These are phyloP conservation scores for Drechslerella coelobrocha DNA, from an alignment of 2,329 filamentous ascomycete genomes.

Conservation along the genomic window DNA sequence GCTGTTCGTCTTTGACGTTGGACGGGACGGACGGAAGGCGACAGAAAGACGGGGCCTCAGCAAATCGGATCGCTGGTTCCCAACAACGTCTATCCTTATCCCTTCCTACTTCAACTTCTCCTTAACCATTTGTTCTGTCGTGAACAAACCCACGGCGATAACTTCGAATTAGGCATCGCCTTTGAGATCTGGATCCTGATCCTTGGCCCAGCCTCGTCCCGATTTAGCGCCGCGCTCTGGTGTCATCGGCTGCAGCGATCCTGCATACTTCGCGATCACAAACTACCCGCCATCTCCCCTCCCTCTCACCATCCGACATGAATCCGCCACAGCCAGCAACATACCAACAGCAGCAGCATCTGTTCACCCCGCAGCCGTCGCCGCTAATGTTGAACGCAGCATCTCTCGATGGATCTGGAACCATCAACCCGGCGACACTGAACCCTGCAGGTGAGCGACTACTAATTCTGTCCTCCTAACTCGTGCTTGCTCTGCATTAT, in stretches of 20 bases:
- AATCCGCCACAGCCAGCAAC: slow-evolving; percentile 49
- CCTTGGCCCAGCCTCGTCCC: slow-evolving; percentile 24
- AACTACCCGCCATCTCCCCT: slow-evolving; percentile 10
- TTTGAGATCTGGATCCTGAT: slow-evolving; percentile 17
- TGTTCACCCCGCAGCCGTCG: slow-evolving; percentile 46
- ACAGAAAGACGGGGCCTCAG: slow-evolving; percentile 21
- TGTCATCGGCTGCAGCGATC: slow-evolving; percentile 19
- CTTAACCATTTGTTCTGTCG: background rate
- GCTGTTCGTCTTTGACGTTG: slow-evolving; percentile 36
- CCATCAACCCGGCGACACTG: slow-evolving; percentile 88
- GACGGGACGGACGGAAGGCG: slow-evolving; percentile 45
- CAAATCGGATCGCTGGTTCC: slow-evolving; percentile 40
- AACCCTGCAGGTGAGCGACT: slow-evolving; percentile 71
- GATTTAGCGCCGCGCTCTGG: slow-evolving; percentile 10
- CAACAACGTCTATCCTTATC: slow-evolving; percentile 9
- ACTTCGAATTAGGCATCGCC: background rate
- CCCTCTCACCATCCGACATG: slow-evolving; percentile 34
- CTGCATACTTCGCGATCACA: slow-evolving; percentile 37
- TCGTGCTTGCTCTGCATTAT: slow-evolving; percentile 55
- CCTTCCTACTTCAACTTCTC: slow-evolving; percentile 7
- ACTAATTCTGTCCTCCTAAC: slow-evolving; percentile 50
- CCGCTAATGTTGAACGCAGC: slow-evolving; percentile 53
- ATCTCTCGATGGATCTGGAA: slow-evolving; percentile 74
- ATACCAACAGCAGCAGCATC: slow-evolving; percentile 46
- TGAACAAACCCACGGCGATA: background rate